These are phyloP conservation scores for Boletellus sp. DNA, from an alignment of 768 basidiomycete genomes.

Conservation along the genomic window DNA sequence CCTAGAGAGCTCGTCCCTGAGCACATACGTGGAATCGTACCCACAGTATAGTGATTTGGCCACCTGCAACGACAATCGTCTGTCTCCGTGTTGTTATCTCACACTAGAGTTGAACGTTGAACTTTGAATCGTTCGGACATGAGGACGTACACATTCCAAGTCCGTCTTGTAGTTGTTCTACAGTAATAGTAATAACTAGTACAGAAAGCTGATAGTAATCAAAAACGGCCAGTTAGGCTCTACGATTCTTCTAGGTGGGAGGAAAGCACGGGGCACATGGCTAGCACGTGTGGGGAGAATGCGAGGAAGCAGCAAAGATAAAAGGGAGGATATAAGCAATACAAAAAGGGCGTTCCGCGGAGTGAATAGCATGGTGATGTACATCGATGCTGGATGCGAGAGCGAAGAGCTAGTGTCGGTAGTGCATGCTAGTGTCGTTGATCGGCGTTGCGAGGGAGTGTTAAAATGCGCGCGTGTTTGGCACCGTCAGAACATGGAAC, in stretches of 20 bases:
- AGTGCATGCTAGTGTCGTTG: constrained; percentile 1
- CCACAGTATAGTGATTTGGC: constrained; percentile 34
- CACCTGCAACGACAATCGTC: neutral
- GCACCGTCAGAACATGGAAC: constrained; percentile 2
- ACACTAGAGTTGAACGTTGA: neutral
- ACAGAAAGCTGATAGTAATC: constrained; percentile 8
- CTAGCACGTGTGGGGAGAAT: neutral
- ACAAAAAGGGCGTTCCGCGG: constrained; percentile 5
- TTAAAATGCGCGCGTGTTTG: constrained; percentile 11
- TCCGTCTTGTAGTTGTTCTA: constrained; percentile 9
- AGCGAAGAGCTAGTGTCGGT: neutral
- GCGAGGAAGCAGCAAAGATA: neutral
- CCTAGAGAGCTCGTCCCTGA: constrained; percentile 65
- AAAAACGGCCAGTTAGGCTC: neutral
- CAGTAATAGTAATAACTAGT: constrained; percentile 14
- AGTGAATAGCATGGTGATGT: constrained; percentile 3
- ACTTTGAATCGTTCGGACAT: constrained; percentile 5
- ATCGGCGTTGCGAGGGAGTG: constrained; percentile 5
- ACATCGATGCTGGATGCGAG: constrained; percentile 8
- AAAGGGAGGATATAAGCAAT: constrained; percentile 5
- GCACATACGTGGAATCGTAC: constrained; percentile 60
- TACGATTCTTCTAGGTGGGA: constrained; percentile 3
- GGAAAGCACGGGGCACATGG: neutral
- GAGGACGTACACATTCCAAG: neutral
- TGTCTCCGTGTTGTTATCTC: neutral